Conservation (phyloP, 345 rosid genomes). For the Dipteronia dyeriana region DNA sequence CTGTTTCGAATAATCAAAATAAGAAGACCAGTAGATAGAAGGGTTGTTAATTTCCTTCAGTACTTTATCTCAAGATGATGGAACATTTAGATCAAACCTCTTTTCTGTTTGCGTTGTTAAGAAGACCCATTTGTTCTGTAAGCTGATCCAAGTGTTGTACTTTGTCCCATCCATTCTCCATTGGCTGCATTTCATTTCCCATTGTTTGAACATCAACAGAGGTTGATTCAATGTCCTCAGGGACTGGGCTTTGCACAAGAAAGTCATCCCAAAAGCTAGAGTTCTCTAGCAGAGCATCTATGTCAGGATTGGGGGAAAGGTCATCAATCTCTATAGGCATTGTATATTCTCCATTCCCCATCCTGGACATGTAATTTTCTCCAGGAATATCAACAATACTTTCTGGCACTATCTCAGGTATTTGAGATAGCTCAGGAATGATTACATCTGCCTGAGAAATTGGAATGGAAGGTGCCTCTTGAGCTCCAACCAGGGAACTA, state of each 20-base stretch:
- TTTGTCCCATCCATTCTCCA: conserved; percentile 53
- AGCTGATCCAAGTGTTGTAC: conserved; percentile 63
- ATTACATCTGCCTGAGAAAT: conserved; percentile 44
- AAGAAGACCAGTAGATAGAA: background rate
- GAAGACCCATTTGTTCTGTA: conserved; percentile 84
- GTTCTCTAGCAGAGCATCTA: conserved; percentile 59
- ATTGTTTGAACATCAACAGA: conserved; percentile 37
- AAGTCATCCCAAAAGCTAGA: conserved; percentile 60
- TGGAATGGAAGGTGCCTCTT: conserved; percentile 36
- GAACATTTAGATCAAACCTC: conserved; percentile 27
- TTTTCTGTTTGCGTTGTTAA: conserved; percentile 54
- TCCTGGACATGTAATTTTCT: conserved; percentile 43
- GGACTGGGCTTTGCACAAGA: conserved; percentile 50
- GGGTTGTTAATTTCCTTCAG: background rate
- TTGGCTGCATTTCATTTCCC: conserved; percentile 36
- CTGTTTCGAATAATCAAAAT: conserved; percentile 21
- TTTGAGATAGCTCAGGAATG: conserved; percentile 52
- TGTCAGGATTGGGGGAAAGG: conserved; percentile 58
- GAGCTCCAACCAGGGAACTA: conserved; percentile 29
- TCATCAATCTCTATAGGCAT: conserved; percentile 55
- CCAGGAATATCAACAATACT: conserved; percentile 36
- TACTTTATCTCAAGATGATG: conserved; percentile 8
- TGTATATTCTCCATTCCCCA: conserved; percentile 41
- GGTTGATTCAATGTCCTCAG: conserved; percentile 62
- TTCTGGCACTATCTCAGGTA: conserved; percentile 53